Conservation (phyloP, 169 alveolate species). For the Cryptosporidium ryanae region DNA sequence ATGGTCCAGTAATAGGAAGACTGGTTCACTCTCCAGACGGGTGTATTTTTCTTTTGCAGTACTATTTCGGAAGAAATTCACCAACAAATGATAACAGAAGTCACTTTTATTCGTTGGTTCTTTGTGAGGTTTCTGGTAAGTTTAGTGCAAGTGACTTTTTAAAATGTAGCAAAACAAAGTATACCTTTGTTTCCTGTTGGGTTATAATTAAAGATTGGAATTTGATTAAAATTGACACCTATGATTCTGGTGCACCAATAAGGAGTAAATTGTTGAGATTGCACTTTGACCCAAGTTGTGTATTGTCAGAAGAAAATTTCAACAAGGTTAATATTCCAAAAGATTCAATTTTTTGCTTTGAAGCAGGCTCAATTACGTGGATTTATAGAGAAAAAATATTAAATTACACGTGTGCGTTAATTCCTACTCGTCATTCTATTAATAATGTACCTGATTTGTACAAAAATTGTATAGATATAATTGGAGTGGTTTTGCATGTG, state of each 20-base stretch:
- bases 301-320: not conserved
- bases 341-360: slow-evolving; percentile 45
- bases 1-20: slow-evolving; percentile 15
- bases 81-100: not conserved
- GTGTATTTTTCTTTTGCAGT: slow-evolving; percentile 18
- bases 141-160: slow-evolving; percentile 25
- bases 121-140: slow-evolving; percentile 55
- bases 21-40: slow-evolving; percentile 38
- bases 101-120: slow-evolving; percentile 2
- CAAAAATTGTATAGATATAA: not conserved
- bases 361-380: slow-evolving; percentile 27
- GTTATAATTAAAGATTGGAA: slow-evolving; percentile 27
- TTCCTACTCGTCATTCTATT: not conserved
- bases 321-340: not conserved
- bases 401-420: not conserved
- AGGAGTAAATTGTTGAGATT: slow-evolving; percentile 16
- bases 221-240: slow-evolving; percentile 3
- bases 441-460: not conserved
- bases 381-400: not conserved
- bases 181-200: slow-evolving; percentile 32
- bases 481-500: slow-evolving; percentile 21
- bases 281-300: not conserved
- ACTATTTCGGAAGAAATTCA: not conserved
- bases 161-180: slow-evolving; percentile 31
- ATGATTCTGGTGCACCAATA: slow-evolving; percentile 24